Evolutionary conservation across 2,329 filamentous ascomycete genomes (phyloP).

Genomic region (Amauroascus niger): DNA sequence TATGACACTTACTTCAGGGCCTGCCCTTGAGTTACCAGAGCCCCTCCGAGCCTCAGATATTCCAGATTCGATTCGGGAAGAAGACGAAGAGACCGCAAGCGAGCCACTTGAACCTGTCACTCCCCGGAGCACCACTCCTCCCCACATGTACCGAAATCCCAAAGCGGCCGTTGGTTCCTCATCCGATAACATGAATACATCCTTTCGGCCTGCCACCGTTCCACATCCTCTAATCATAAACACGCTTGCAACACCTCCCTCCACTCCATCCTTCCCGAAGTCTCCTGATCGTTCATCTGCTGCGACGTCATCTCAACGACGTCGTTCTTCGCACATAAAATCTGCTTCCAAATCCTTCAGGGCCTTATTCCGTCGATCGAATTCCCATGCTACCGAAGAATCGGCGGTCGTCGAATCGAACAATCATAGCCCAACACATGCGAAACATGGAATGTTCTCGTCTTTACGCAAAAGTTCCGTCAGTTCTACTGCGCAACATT

Average conservation of each 20-base stretch:
- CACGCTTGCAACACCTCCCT: constrained; percentile 15
- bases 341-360: constrained; percentile 19
- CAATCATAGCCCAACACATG: constrained; percentile 1
- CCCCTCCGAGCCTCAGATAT: constrained; percentile 13
- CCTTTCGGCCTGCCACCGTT: constrained; percentile 8
- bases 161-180: constrained; percentile 2
- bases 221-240: constrained; percentile 17
- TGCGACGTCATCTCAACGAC: constrained; percentile 6
- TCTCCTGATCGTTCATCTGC: background rate
- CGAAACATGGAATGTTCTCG: constrained; percentile 8
- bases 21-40: constrained; percentile 10
- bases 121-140: constrained; percentile 17
- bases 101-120: constrained; percentile 21
- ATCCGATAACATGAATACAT: constrained; percentile 10
- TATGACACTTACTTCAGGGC: constrained; percentile 5
- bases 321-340: constrained; percentile 14
- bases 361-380: constrained; percentile 20
- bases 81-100: constrained; percentile 19
- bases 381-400: background rate
- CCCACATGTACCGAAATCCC: constrained; percentile 5
- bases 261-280: constrained; percentile 9
- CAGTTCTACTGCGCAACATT: constrained; percentile 29
- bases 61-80: constrained; percentile 17
- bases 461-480: constrained; percentile 26
- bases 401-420: background rate